Percentiles rank a stretch among this genome's conserved stretches.
These are phyloP conservation scores for Oidium heveae DNA, from an alignment of 2,329 filamentous ascomycete species.

Conservation along the genomic window DNA sequence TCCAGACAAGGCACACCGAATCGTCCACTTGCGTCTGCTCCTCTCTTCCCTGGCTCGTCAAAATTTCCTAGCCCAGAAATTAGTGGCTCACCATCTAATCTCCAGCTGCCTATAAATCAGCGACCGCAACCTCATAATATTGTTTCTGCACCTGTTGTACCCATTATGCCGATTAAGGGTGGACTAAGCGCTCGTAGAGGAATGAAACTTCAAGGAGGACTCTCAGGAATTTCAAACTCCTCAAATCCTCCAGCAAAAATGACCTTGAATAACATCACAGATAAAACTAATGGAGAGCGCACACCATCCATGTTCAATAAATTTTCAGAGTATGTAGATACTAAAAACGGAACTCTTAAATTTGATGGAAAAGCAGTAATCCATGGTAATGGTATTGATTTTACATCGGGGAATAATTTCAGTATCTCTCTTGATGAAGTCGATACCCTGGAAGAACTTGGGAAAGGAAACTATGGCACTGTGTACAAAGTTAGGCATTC, in stretches of 20 bases:
- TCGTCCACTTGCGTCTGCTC: conserved; percentile 12
- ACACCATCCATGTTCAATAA: conserved; percentile 30
- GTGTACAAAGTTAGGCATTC: conserved; percentile 90
- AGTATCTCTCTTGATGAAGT: conserved; percentile 90
- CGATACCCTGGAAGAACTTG: conserved; percentile 74
- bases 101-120: conserved; percentile 19
- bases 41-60: neutral
- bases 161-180: conserved; percentile 18
- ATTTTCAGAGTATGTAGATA: conserved; percentile 65
- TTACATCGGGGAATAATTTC: conserved; percentile 71
- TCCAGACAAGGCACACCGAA: conserved; percentile 32
- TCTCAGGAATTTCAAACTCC: conserved; percentile 8
- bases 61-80: conserved; percentile 5
- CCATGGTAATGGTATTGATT: conserved; percentile 73
- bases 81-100: conserved; percentile 19
- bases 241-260: conserved; percentile 5
- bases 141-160: conserved; percentile 25
- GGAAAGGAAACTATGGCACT: conserved; percentile 95
- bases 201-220: conserved; percentile 28
- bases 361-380: conserved; percentile 87
- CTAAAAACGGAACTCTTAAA: conserved; percentile 69
- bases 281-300: conserved; percentile 5
- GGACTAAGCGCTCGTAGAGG: conserved; percentile 44
- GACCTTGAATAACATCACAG: neutral
- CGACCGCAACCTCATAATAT: conserved; percentile 21